phyloP scores from a whole-genome alignment of 2,329 filamentous ascomycete species.

The Pseudogymnoascus sp. region DNA sequence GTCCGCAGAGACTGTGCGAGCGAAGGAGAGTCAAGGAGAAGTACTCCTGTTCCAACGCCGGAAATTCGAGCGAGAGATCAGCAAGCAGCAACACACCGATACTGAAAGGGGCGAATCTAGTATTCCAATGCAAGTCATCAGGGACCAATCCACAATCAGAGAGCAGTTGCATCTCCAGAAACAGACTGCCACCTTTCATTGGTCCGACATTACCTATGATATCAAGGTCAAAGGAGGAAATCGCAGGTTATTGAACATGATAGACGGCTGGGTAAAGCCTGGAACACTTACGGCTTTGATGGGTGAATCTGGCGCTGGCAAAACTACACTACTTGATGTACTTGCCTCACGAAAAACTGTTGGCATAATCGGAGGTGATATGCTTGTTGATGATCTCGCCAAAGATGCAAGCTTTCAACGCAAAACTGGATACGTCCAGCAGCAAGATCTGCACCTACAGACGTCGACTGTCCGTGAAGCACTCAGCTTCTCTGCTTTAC shows the following conservation, averaged over 20 bases:
- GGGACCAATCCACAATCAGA: constrained; percentile 47
- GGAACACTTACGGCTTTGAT: constrained; percentile 61
- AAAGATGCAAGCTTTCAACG: constrained; percentile 79
- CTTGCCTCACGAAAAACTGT: constrained; percentile 79
- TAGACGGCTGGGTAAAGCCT: constrained; percentile 73
- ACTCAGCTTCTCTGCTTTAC: constrained; percentile 76
- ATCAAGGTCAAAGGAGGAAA: constrained; percentile 54
- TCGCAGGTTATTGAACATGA: constrained; percentile 66
- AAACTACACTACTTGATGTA: constrained; percentile 79
- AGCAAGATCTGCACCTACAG: constrained; percentile 80
- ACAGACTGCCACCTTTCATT: constrained; percentile 64
- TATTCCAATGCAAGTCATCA: constrained; percentile 19
- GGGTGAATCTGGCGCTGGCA: constrained; percentile 61
- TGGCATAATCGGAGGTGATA: constrained; percentile 80
- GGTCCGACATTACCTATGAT: constrained; percentile 62
- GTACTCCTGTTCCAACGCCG: constrained; percentile 62
- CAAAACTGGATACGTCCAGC: constrained; percentile 68
- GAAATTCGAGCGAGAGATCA: constrained; percentile 18
- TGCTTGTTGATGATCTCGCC: constrained; percentile 57
- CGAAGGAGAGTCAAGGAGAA: constrained; percentile 68
- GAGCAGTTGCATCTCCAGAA: constrained; percentile 64
- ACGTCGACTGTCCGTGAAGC: constrained; percentile 84
- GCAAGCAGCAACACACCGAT: constrained; percentile 5
- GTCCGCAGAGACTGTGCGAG: constrained; percentile 54
- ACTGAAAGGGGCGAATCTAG: constrained; percentile 15